Conservation (phyloP, 306 rosid genomes). For the Phaseolus lunatus region DNA sequence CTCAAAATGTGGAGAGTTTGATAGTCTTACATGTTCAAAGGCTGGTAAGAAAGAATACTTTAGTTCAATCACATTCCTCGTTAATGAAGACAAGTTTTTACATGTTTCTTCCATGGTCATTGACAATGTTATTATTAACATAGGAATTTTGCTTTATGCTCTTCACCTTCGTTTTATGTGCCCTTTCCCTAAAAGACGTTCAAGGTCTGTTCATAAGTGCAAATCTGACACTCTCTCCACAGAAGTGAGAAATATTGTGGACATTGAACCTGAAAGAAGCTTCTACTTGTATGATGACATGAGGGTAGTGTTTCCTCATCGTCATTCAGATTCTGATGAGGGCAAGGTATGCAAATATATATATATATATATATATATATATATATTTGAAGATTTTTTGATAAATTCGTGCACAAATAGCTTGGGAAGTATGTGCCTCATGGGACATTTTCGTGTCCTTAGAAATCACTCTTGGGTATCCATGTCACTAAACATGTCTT, state of each 20-base stretch:
- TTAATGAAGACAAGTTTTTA: conserved; percentile 41
- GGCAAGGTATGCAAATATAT: conserved; percentile 68
- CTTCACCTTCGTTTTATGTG: conserved; percentile 78
- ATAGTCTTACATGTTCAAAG: conserved; percentile 37
- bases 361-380: too few species aligned
- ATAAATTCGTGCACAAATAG: conserved; percentile 30
- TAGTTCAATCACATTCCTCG: conserved; percentile 27
- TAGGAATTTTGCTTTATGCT: conserved; percentile 69
- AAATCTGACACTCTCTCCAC: conserved; percentile 52
- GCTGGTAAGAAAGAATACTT: conserved; percentile 40
- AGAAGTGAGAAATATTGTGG: conserved; percentile 46
- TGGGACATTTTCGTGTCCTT: conserved; percentile 9
- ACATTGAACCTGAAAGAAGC: conserved; percentile 58
- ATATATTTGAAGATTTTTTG: neutral
- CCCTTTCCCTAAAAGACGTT: conserved; percentile 61
- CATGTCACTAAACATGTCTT: neutral
- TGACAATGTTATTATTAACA: conserved; percentile 43
- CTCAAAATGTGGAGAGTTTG: conserved; percentile 39
- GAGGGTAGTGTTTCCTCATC: conserved; percentile 90
- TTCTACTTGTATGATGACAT: conserved; percentile 84
- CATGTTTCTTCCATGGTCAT: conserved; percentile 50
- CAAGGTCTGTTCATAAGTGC: conserved; percentile 64
- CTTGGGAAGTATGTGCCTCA: neutral
- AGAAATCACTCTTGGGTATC: neutral
- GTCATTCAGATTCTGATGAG: conserved; percentile 87